phyloP scores from a whole-genome alignment of 768 basidiomycete genomes.

The Roridomyces roridus region DNA sequence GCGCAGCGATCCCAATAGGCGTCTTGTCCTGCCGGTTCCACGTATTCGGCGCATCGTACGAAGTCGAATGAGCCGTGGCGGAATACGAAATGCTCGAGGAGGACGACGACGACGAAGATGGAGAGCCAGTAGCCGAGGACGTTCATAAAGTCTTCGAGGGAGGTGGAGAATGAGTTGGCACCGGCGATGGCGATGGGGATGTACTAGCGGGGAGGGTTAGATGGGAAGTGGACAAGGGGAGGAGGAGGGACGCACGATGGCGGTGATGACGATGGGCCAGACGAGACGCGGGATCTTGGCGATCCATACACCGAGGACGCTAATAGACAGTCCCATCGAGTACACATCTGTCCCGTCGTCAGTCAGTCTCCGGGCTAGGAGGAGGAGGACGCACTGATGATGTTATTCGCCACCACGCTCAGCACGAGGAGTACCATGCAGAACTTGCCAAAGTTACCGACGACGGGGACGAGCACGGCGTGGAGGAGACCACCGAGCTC shows the following conservation, averaged over 20 bases:
- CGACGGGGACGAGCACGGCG: conserved; percentile 53
- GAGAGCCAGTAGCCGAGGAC: conserved; percentile 63
- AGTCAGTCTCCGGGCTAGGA: conserved; percentile 34
- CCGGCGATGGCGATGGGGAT: conserved; percentile 53
- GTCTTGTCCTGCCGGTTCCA: conserved; percentile 36
- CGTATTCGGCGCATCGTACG: conserved; percentile 38
- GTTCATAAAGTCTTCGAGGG: conserved; percentile 44
- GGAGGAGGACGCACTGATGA: conserved; percentile 64
- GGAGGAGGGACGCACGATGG: conserved; percentile 19
- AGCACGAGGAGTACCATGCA: conserved; percentile 59
- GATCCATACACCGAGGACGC: conserved; percentile 46
- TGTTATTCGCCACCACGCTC: conserved; percentile 54
- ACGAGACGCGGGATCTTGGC: conserved; percentile 48
- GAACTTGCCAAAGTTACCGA: conserved; percentile 61
- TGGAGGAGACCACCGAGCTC: conserved; percentile 55
- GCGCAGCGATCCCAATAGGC: conserved; percentile 46
- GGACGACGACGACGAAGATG: conserved; percentile 52
- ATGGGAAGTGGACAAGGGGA: no score
- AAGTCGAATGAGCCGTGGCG: conserved; percentile 37
- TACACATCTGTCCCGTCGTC: conserved; percentile 42
- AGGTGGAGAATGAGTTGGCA: conserved; percentile 53
- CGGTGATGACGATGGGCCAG: conserved; percentile 44
- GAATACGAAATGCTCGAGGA: conserved; percentile 60
- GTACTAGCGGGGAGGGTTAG: conserved; percentile 34
- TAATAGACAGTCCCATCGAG: conserved; percentile 51